These are phyloP conservation scores for Eurotiales sp. DNA, from an alignment of 2,329 filamentous ascomycete species.

Conservation along the genomic window DNA sequence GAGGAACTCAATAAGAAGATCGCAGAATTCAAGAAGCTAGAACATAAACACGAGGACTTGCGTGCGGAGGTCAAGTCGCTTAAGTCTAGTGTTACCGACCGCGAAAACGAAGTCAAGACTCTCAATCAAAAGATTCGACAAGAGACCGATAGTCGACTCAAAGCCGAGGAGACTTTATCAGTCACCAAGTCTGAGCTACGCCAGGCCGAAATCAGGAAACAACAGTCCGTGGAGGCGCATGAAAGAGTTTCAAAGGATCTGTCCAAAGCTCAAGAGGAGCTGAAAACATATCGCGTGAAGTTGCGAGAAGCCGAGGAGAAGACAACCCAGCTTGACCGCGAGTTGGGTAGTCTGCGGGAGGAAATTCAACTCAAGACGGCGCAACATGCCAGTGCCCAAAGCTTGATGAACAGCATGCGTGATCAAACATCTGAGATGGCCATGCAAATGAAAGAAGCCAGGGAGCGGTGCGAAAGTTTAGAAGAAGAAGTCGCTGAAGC, in stretches of 20 bases:
- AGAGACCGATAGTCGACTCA: conserved; percentile 67
- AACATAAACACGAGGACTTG: conserved; percentile 77
- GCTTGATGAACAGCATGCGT: conserved; percentile 84
- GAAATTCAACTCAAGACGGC: conserved; percentile 80
- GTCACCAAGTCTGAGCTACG: conserved; percentile 73
- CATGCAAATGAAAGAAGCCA: conserved; percentile 86
- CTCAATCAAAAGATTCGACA: conserved; percentile 74
- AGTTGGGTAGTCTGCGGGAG: conserved; percentile 66
- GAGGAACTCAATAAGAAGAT: conserved; percentile 66
- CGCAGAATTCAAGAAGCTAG: conserved; percentile 67
- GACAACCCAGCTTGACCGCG: conserved; percentile 62
- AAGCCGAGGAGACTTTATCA: conserved; percentile 74
- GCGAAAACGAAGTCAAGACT: conserved; percentile 71
- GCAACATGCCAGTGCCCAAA: conserved; percentile 81
- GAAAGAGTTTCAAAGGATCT: conserved; percentile 72
- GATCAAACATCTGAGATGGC: conserved; percentile 85
- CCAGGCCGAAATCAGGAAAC: conserved; percentile 71
- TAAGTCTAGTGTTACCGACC: conserved; percentile 67
- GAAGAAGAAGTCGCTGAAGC: conserved; percentile 91
- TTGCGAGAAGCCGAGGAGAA: conserved; percentile 74
- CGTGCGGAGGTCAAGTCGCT: conserved; percentile 67
- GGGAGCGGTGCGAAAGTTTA: conserved; percentile 74
- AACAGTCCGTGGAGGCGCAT: conserved; percentile 68
- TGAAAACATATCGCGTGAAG: conserved; percentile 52
- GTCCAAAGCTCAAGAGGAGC: conserved; percentile 67